Evolutionary conservation across 116 monocot genomes (phyloP).

Genomic region (Dioscorea cayenensis): DNA sequence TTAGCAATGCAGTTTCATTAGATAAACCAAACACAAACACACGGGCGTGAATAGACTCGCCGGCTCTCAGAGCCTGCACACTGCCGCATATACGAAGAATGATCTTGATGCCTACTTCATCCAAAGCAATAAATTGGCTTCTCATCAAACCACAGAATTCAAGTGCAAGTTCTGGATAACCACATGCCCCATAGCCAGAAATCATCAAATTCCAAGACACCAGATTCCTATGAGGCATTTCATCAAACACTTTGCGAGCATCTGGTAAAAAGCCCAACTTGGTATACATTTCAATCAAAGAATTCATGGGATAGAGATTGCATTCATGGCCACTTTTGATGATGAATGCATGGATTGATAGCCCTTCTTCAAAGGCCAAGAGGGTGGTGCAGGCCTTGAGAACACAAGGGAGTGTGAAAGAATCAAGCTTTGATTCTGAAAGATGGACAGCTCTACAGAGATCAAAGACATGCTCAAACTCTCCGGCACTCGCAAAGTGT

Average conservation of each 20-base stretch:
- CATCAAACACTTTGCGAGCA: slow-evolving; percentile 13
- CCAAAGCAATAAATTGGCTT: slow-evolving; percentile 3
- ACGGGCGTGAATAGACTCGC: slow-evolving; percentile 11
- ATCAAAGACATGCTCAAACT: too few relatives aligned
- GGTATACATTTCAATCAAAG: slow-evolving; percentile 11
- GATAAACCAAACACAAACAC: background rate
- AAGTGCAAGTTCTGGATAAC: background rate
- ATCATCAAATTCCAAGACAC: slow-evolving; percentile 22
- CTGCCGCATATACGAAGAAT: slow-evolving; percentile 11
- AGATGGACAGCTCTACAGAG: too few relatives aligned
- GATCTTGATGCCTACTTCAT: slow-evolving; percentile 15
- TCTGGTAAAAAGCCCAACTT: background rate
- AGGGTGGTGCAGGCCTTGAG: slow-evolving; percentile 13
- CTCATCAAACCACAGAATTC: slow-evolving; percentile 9
- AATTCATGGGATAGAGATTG: slow-evolving; percentile 9
- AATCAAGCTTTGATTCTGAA: background rate
- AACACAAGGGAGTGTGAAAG: slow-evolving; percentile 5
- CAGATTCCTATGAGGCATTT: slow-evolving; percentile 12
- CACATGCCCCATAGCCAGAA: slow-evolving; percentile 1
- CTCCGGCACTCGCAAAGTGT: background rate
- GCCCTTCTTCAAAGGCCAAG: slow-evolving; percentile 8
- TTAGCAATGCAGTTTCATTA: background rate
- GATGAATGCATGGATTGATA: slow-evolving; percentile 13
- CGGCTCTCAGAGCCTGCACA: background rate
- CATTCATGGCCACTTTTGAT: slow-evolving; percentile 3